Conservation (phyloP, 208 protist genomes). For the Jaenimonas drosophilae region DNA sequence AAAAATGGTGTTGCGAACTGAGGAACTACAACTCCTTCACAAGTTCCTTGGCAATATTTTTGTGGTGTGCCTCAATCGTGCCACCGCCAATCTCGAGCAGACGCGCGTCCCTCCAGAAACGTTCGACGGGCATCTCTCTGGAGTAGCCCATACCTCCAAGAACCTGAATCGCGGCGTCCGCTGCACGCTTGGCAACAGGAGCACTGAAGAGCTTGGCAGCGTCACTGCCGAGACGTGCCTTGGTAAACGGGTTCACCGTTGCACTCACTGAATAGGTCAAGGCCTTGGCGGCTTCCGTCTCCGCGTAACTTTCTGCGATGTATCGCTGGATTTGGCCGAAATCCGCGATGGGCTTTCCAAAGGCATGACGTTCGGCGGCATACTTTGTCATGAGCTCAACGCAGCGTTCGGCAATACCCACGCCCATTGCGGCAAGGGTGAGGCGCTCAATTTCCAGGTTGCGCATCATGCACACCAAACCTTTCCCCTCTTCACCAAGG, state of each 20-base stretch:
- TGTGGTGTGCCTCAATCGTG: constrained; percentile 77
- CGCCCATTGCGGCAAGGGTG: constrained; percentile 56
- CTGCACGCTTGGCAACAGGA: constrained; percentile 89
- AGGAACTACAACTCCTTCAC: constrained; percentile 16
- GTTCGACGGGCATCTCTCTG: constrained; percentile 91
- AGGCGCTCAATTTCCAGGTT: constrained; percentile 78
- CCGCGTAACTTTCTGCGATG: constrained; percentile 92
- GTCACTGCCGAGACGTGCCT: constrained; percentile 81
- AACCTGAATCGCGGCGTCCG: constrained; percentile 92
- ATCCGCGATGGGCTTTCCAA: constrained; percentile 83
- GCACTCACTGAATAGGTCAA: constrained; percentile 89
- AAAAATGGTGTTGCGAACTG: too few species aligned
- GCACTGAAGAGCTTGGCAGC: constrained; percentile 92
- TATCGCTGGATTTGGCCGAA: constrained; percentile 95
- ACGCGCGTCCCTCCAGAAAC: constrained; percentile 94
- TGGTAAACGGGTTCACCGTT: constrained; percentile 35
- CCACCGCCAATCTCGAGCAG: constrained; percentile 91
- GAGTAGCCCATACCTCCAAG: constrained; percentile 95
- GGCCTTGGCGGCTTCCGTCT: constrained; percentile 73
- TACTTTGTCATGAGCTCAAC: constrained; percentile 82
- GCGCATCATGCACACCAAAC: constrained; percentile 71
- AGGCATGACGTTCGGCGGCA: constrained; percentile 83
- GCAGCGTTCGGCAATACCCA: constrained; percentile 73
- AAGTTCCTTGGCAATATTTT: constrained; percentile 74
- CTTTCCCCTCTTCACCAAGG: constrained; percentile 48